Base-by-base conservation (phyloP, 306 rosid genomes). In the Lithocarpus polystachyus region DNA sequence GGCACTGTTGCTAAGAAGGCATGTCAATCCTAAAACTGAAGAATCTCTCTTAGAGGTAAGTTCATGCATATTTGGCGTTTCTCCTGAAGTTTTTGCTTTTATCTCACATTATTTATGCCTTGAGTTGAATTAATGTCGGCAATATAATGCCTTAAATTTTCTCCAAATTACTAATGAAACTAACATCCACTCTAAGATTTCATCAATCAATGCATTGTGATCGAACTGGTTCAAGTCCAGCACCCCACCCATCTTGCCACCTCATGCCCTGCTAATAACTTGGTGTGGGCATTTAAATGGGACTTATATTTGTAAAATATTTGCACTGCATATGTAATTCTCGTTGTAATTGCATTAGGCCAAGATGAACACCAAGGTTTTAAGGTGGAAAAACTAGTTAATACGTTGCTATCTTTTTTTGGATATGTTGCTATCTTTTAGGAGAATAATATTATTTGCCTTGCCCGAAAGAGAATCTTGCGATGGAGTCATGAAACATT, bases 1-100 rank as follows among this genome's bases (percentile, higher is more conserved):
- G 68, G 86, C 68, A 53, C 71, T 89, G 70, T 75, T 77, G 31
- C 73, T 65, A 75, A 87, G 69, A 76, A 83, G 71, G 75, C 69
- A 82, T 56, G 80, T 56, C 68, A 72, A 80, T 79, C 81, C 89
- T 75, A 84, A 64, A 26, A 51, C 77, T 84, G 89, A 83, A 85
- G 76, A 65, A 45, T 73, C 87, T 80, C 84, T 78, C 72, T 80
- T 65, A 74, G 96, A 89, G 97, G 98, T 95, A 87, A 5, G 40
- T 40, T 53, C 37, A n/a, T 57, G 57, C 71, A 40, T 53, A 5
- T 56, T 53, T 75, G 37, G 59, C 33, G 10, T 76, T 75, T 80
- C 69, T 56, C 65, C 35, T 55, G 10, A 11, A 43, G 74, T 24
- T 53, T 69, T 77, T 80, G 60, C 55, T 45, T 78, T 74, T 56